Conservation (phyloP, 208 protist genomes). For the Leishmania mexicana region DNA sequence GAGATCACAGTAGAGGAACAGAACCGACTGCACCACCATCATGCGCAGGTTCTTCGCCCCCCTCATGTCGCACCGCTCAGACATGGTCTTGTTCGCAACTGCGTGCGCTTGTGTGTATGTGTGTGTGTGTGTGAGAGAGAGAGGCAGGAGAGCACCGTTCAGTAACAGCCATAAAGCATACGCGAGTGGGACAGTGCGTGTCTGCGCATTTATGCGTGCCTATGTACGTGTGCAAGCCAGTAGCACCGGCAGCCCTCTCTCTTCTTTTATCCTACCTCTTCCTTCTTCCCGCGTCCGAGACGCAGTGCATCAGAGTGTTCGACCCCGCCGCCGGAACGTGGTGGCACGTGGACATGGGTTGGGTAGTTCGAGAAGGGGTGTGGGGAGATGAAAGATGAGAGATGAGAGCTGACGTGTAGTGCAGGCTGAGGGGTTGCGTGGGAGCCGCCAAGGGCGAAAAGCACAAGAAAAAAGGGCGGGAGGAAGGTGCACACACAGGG, state of each 20-base stretch:
- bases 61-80: slow-evolving; percentile 21
- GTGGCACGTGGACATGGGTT: neutral
- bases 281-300: neutral
- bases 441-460: neutral
- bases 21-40: slow-evolving; percentile 23
- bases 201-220: neutral
- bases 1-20: slow-evolving; percentile 74
- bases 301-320: neutral
- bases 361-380: neutral
- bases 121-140: neutral
- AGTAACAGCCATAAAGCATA: neutral
- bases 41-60: slow-evolving; percentile 67
- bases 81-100: neutral
- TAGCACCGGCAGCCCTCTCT: neutral
- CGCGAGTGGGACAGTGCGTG: neutral
- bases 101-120: neutral
- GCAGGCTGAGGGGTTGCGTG: neutral
- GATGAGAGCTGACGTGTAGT: neutral
- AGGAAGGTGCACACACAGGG: neutral
- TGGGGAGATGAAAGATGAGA: neutral
- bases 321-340: neutral
- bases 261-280: neutral
- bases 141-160: neutral
- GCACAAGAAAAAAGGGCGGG: neutral
- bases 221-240: neutral